Evolutionary conservation across 805 yeast species (phyloP).

Genomic region (Yamadazyma kitorensis): DNA sequence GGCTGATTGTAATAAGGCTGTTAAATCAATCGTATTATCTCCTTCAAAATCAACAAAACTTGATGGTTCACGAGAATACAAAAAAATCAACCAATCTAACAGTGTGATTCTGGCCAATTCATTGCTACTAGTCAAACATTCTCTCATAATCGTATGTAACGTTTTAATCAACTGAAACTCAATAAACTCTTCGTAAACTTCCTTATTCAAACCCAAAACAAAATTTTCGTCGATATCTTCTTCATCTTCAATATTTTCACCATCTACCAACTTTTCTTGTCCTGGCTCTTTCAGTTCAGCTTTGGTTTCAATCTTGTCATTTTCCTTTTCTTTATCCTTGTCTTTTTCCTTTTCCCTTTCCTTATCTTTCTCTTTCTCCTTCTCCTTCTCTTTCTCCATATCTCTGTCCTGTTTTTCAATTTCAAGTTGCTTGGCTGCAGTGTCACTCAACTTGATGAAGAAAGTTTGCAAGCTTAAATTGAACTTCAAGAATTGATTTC

Average conservation of each 20-base stretch:
- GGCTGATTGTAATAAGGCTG: constrained; percentile 71
- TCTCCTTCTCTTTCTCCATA: background rate
- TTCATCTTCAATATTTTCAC: constrained; percentile 4
- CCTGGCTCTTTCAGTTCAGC: constrained; percentile 8
- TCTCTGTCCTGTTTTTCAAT: background rate
- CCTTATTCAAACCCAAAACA: constrained; percentile 43
- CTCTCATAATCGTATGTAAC: constrained; percentile 68
- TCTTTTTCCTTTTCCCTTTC: constrained; percentile 35
- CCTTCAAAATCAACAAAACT: constrained; percentile 15
- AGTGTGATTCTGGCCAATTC: constrained; percentile 82
- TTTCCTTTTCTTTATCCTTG: background rate
- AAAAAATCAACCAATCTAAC: constrained; percentile 83
- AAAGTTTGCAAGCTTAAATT: constrained; percentile 32
- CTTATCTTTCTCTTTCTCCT: constrained; percentile 7
- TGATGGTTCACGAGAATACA: constrained; percentile 35
- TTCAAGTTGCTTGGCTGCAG: constrained; percentile 9
- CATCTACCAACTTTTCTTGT: constrained; percentile 3
- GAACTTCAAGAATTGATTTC: constrained; percentile 35
- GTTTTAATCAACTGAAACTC: constrained; percentile 46
- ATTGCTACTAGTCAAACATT: constrained; percentile 45
- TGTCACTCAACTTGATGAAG: constrained; percentile 27
- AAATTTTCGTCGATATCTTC: constrained; percentile 15
- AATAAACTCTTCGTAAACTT: constrained; percentile 38
- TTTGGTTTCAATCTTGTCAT: background rate
- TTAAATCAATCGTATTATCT: constrained; percentile 49